These are phyloP conservation scores for Fonsecaea erecta DNA, from an alignment of 2,329 filamentous ascomycete genomes.

Conservation along the genomic window DNA sequence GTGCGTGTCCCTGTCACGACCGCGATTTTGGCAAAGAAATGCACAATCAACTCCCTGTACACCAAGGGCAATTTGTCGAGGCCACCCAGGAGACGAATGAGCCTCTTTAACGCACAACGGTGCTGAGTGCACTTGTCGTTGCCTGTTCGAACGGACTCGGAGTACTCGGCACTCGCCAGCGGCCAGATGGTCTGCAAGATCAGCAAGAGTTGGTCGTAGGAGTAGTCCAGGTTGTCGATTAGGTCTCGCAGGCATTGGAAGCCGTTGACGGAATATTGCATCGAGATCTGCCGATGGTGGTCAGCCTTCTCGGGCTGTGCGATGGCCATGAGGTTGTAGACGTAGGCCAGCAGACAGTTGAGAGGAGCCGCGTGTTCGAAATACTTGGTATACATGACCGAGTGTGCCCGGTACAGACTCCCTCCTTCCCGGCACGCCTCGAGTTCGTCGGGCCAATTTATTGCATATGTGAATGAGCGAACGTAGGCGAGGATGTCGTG, in stretches of 20 bases:
- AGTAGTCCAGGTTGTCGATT: conserved; percentile 6
- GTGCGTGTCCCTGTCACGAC: background rate
- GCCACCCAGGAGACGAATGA: conserved; percentile 2
- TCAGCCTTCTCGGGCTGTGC: conserved; percentile 6
- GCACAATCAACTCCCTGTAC: conserved; percentile 11
- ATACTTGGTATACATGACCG: conserved; percentile 3
- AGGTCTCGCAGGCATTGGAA: conserved; percentile 9
- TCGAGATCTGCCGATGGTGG: conserved; percentile 4
- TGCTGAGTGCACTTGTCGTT: conserved; percentile 8
- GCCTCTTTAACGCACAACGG: background rate
- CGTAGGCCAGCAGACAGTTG: conserved; percentile 9
- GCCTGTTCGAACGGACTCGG: conserved; percentile 7
- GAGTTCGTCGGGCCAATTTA: conserved; percentile 18
- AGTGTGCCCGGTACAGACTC: conserved; percentile 3
- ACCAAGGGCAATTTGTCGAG: conserved; percentile 1
- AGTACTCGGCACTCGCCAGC: conserved; percentile 13
- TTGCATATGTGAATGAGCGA: conserved; percentile 6
- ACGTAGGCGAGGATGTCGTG: conserved; percentile 10
- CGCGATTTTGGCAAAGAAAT: conserved; percentile 14
- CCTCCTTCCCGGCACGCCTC: conserved; percentile 2
- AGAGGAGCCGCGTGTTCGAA: conserved; percentile 10
- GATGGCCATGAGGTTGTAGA: conserved; percentile 16
- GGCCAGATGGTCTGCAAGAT: conserved; percentile 14
- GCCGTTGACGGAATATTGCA: conserved; percentile 9
- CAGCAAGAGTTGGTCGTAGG: conserved; percentile 9